Conservation (phyloP, 345 rosid species). For the Bruguiera parviflora region DNA sequence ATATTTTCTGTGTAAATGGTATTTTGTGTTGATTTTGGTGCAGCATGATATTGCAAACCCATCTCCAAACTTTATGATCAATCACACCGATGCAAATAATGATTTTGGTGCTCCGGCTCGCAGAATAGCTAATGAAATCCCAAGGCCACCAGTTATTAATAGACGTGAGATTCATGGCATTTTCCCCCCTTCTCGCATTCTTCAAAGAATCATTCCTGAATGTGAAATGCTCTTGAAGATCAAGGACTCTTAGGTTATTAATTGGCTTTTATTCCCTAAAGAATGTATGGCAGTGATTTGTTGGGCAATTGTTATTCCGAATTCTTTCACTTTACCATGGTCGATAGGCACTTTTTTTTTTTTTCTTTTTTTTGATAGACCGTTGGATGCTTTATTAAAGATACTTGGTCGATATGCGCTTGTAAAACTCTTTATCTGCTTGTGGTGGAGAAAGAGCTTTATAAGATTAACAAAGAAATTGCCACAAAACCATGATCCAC, state of each 20-base stretch:
- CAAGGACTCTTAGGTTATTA: too few species aligned
- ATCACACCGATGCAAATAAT: slow-evolving; percentile 26
- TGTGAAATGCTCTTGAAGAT: too few species aligned
- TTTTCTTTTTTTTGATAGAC: background rate
- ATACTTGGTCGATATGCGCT: slow-evolving; percentile 1
- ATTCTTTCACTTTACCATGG: background rate
- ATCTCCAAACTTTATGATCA: slow-evolving; percentile 21
- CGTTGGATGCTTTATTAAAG: too few species aligned
- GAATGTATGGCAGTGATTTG: background rate
- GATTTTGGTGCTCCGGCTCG: slow-evolving; percentile 51
- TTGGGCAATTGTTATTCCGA: too few species aligned
- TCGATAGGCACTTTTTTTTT: background rate
- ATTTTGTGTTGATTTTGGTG: background rate
- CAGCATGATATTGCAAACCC: slow-evolving; percentile 85
- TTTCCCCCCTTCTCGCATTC: background rate
- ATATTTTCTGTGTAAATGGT: too few species aligned
- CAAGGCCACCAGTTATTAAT: slow-evolving; percentile 66
- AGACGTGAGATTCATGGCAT: slow-evolving; percentile 57
- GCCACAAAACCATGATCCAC: background rate
- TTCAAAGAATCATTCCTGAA: background rate
- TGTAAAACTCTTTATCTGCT: slow-evolving; percentile 2
- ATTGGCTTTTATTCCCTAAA: background rate
- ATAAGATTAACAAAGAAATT: too few species aligned
- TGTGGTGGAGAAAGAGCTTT: slow-evolving; percentile 4
- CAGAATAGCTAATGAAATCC: slow-evolving; percentile 55